Base-by-base conservation (phyloP, 768 basidiomycete species). In the Boletus barrowsii region DNA sequence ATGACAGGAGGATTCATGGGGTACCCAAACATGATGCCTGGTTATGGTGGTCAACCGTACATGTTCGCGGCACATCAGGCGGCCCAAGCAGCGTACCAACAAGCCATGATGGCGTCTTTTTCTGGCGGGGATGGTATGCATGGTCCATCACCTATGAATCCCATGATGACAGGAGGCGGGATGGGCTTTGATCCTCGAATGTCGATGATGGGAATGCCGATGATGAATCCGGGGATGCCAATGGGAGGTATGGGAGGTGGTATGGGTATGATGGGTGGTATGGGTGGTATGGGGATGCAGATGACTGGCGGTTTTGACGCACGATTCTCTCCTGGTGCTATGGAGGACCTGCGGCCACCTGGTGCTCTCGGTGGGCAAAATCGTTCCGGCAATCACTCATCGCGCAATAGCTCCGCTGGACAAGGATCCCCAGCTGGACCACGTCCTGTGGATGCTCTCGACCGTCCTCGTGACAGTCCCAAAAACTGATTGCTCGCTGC, bases 31-130 rank as follows among this genome's bases (percentile, higher is more conserved):
- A 67, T 70, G 67, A 76, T 79, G 72, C 67, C 75, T 0, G 68
- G 68, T 40, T 76, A 65, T 56, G 74, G 68, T 33, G 83, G 84
- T 62, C 87, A 86, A 26, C 89, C 90, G 56, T 89, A 90, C 61
- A 83, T 92, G 83, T 87, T 88, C 64, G 90, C 89, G 5, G 90
- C 92, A 15, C 88, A 90, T 57, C 88, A 90, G 63, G 88, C 88
- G 8, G 84, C 80, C 1, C 77, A 87, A 35, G 87, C 90, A 62
- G 91, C 92, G 0, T 93, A 93, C 71, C 91, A 92, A 66, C 89
- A 91, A 66, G 88, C 90, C 18, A 92, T 92, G 90, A 82, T 89
- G 78, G 82, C 86, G 17, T 87, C 86, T 53, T 90, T 88, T 13
- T 74, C 83, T n/a, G 90, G 88, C n/a, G 87, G 80, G 5, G 81